phyloP scores from a whole-genome alignment of 1,284 basidiomycete genomes.

The Rhodofomes roseus region DNA sequence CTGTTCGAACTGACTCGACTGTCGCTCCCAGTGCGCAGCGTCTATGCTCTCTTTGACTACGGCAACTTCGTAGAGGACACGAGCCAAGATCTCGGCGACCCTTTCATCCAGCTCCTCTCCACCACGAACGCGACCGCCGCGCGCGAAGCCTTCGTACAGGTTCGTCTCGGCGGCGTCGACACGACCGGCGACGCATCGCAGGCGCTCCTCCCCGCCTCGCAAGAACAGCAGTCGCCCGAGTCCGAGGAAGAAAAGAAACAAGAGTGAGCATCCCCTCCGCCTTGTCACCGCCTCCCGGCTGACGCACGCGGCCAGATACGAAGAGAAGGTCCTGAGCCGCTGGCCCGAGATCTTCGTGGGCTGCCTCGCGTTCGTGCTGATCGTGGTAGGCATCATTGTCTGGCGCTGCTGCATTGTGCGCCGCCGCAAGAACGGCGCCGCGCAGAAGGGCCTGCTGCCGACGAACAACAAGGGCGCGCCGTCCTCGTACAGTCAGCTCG shows the following conservation, averaged over 20 bases:
- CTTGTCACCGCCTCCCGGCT: neutral
- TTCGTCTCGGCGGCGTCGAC: constrained; percentile 30
- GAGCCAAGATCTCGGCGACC: constrained; percentile 20
- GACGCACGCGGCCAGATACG: constrained; percentile 4
- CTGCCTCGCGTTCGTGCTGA: too few relatives aligned
- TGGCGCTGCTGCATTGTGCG: constrained; percentile 52
- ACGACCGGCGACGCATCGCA: constrained; percentile 28
- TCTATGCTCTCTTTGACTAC: constrained; percentile 32
- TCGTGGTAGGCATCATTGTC: too few relatives aligned
- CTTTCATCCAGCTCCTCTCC: constrained; percentile 33
- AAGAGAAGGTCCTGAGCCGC: too few relatives aligned
- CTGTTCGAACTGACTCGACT: neutral
- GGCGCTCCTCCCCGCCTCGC: constrained; percentile 53
- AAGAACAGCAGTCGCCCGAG: constrained; percentile 63
- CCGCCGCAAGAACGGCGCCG: constrained; percentile 11
- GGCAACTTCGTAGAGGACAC: constrained; percentile 35
- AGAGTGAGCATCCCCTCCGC: constrained; percentile 37
- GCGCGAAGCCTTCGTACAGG: constrained; percentile 46
- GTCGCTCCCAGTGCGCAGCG: constrained; percentile 29
- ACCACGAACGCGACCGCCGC: constrained; percentile 24
- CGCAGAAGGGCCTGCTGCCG: constrained; percentile 8
- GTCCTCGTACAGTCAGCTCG: constrained; percentile 14
- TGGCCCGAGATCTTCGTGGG: too few relatives aligned
- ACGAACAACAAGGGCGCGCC: constrained; percentile 6
- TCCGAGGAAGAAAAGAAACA: constrained; percentile 67